Evolutionary conservation across 208 protist species (phyloP).

Genomic region (Trypanosoma platydactyli): DNA sequence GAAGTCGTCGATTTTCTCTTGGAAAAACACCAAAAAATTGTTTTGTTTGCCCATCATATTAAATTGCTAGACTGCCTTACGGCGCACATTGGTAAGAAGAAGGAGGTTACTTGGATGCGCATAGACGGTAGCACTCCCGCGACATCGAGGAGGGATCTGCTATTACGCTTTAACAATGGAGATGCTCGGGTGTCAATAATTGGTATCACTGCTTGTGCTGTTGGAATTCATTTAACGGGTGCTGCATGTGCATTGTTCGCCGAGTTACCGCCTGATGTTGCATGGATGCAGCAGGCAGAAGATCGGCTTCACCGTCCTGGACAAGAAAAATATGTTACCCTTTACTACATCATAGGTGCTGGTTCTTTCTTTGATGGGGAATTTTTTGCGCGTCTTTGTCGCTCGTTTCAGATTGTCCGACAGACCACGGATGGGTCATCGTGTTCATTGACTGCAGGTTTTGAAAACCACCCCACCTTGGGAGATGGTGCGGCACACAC

Average conservation of each 20-base stretch:
- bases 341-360: conserved; percentile 71
- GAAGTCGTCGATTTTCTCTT: conserved; percentile 62
- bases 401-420: conserved; percentile 28
- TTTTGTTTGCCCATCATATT: conserved; percentile 81
- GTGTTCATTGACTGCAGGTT: conserved; percentile 24
- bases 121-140: conserved; percentile 63
- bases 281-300: conserved; percentile 83
- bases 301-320: conserved; percentile 81
- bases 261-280: conserved; percentile 74
- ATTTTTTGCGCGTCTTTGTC: conserved; percentile 55
- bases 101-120: conserved; percentile 37
- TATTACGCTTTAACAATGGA: conserved; percentile 44
- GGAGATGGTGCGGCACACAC: neutral
- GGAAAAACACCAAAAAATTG: conserved; percentile 54
- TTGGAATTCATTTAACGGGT: conserved; percentile 71
- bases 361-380: conserved; percentile 61
- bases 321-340: conserved; percentile 43
- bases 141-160: conserved; percentile 32
- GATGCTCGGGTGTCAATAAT: conserved; percentile 57
- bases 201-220: conserved; percentile 75
- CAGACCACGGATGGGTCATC: conserved; percentile 19
- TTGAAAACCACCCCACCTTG: neutral
- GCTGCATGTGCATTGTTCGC: conserved; percentile 78
- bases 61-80: conserved; percentile 52
- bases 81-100: conserved; percentile 27